phyloP scores from a whole-genome alignment of 192 early-diverging fungal species.

The Pilaira anomala region DNA sequence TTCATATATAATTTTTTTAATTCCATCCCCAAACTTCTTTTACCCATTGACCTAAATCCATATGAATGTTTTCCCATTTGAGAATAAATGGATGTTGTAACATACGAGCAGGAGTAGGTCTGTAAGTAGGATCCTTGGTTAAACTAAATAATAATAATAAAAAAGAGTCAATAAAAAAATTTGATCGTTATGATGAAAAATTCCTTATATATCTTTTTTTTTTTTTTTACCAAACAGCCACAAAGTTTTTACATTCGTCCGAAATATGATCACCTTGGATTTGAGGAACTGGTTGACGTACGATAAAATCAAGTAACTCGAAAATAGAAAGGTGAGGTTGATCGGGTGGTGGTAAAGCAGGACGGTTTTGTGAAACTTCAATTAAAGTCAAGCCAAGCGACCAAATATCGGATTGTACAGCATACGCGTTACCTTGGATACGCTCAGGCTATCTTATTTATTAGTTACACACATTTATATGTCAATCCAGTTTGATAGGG shows the following conservation, averaged over 20 bases:
- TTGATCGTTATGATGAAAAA: background rate
- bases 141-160: slow-evolving; percentile 42
- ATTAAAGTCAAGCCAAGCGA: slow-evolving; percentile 90
- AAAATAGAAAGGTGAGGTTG: slow-evolving; percentile 73
- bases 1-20: slow-evolving; percentile 5
- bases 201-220: background rate
- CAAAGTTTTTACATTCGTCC: slow-evolving; percentile 62
- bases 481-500: too few relatives aligned
- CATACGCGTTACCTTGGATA: slow-evolving; percentile 86
- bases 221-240: slow-evolving; percentile 62
- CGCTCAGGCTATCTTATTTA: slow-evolving; percentile 76
- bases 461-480: background rate
- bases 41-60: slow-evolving; percentile 54
- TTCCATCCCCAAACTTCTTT: slow-evolving; percentile 41
- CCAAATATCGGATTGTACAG: slow-evolving; percentile 96
- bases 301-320: slow-evolving; percentile 92
- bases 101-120: slow-evolving; percentile 70
- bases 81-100: slow-evolving; percentile 68
- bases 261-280: slow-evolving; percentile 56
- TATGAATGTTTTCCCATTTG: slow-evolving; percentile 50
- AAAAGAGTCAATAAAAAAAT: background rate
- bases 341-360: slow-evolving; percentile 76
- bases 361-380: slow-evolving; percentile 89
- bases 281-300: slow-evolving; percentile 78
- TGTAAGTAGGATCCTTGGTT: slow-evolving; percentile 65